Evolutionary conservation across 2,329 filamentous ascomycete genomes (phyloP), one percentile per base, ranked within the genome.

Genomic region (Ophiocordyceps camponoti-saundersi): DNA sequence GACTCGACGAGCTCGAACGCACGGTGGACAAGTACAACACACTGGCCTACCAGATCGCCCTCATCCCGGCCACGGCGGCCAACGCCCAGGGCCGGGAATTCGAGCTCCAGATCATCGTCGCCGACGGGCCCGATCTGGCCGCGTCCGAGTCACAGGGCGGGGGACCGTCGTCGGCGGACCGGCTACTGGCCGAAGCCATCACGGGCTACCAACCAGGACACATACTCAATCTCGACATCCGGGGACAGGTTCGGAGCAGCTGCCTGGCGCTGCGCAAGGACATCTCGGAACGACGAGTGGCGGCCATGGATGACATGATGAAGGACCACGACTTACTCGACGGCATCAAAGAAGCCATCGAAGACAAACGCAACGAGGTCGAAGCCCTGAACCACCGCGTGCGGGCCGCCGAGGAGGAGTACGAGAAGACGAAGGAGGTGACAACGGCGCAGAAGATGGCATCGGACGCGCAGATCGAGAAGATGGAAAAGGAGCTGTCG

Each of bases 401-500:
- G 43, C 79, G 85, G 32, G 85, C 85, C 18, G 89, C 90, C 0
- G 85, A 94, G 61, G 86, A 94, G 57, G 89, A 95, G 60, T 93
- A 95, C 59, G 88, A 95, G 58, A 88, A 86, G 65, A 89, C 87
- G 20, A 90, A 90, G 59, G 92, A 95, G 70, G 66, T 75, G 49
- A 90, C 85, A 8, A 85, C 77, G 43, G 85, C 88, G 18, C 87
- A 95, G 61, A 93, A 93, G 66, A 77, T 90, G 60, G 82, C 81
- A 8, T 86, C 82, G 2, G 92, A 96, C 60, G 80, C 89, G 10
- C 90, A 96, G 62, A 95, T 98, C 56, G 92, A 98, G 65, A 92
- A 92, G 70, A 93, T 95, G 82, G 92, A 98, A 66, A 95, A 95
- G 65, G 89, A 98, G 62, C 70, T 98, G n/a, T 84, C 85, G 44